Base-by-base conservation (phyloP, 805 yeast genomes). In the Henningerozyma blattae region DNA sequence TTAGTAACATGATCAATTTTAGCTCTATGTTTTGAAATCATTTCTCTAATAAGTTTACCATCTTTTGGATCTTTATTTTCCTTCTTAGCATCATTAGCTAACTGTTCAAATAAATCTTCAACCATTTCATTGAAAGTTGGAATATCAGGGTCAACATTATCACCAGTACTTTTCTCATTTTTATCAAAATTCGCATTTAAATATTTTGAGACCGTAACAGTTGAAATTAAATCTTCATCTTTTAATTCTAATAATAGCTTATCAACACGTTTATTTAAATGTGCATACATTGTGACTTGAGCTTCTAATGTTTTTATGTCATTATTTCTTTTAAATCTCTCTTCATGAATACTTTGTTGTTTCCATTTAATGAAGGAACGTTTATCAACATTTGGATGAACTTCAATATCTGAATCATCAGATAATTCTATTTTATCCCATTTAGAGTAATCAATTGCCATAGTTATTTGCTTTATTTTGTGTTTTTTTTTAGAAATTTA, bases 371-470 rank as follows among this genome's bases (percentile, higher is more conserved):
- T 84, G 45, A 91, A 89, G 1, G 97, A 87, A 27, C 64, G 65
- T 54, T 91, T 91, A 57, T 91, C 99, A 22, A 91, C 98, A 52
- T 91, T 91, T 39, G 97, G 99, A 54, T 91, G 99, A 13, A 89
- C 97, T 51, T 91, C 98, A 32, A 91, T 66, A 50, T 91, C 98
- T 7, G 95, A 85, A 58, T 91, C 99, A 55, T 91, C 99, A 15
- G 95, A 84, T 27, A 91, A 64, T 56, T 91, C 98, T 38, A 91
- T 73, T 54, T 85, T 84, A 59, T 91, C 99, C 97, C 98, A 91
- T 55, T 89, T 91, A 9, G 95, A 85, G 60, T 91, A 91, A 56
- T 91, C 98, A 44, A 91, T 76, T 22, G 83, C 76, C 93, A 82
- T 83, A 18, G 13, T 24, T n/a, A n/a, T n/a, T n/a, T n/a, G n/a